Percentiles rank a stretch among this genome's conserved stretches.
Conservation (phyloP, 2,329 filamentous ascomycete genomes). For the Leptographium flavum region DNA sequence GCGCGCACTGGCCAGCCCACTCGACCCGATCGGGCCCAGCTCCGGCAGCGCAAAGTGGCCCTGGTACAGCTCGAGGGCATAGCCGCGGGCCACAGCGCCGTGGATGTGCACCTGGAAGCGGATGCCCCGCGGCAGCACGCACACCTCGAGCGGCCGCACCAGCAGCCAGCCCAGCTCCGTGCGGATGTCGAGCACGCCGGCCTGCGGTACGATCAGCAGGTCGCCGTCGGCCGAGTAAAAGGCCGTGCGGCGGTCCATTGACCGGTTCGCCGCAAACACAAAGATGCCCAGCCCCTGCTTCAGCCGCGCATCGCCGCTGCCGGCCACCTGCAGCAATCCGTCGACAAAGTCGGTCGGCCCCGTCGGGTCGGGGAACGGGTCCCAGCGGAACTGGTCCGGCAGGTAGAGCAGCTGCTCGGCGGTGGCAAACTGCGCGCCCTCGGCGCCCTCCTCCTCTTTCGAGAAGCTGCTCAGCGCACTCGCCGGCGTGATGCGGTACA, state of each 20-base stretch:
- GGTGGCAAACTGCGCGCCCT: background rate
- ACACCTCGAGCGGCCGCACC: conserved; percentile 66
- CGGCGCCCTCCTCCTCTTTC: conserved; percentile 14
- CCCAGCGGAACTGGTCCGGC: conserved; percentile 72
- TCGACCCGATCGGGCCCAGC: conserved; percentile 59
- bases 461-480: conserved; percentile 45
- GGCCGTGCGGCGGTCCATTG: conserved; percentile 60
- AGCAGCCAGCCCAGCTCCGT: conserved; percentile 64
- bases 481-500: conserved; percentile 55
- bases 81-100: conserved; percentile 45
- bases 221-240: conserved; percentile 81
- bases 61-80: conserved; percentile 62
- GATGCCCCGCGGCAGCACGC: conserved; percentile 59
- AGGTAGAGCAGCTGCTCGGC: conserved; percentile 49
- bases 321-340: conserved; percentile 56
- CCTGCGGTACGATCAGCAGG: conserved; percentile 61
- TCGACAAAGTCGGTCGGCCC: conserved; percentile 33
- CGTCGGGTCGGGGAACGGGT: conserved; percentile 51
- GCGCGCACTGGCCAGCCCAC: conserved; percentile 57
- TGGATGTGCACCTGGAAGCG: conserved; percentile 56
- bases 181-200: conserved; percentile 59
- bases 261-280: conserved; percentile 64
- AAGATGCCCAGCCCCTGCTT: conserved; percentile 71
- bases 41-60: conserved; percentile 59
- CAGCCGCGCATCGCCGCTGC: conserved; percentile 63